A percentile compares a stretch with the other conserved stretches of the same genome.
Conservation (phyloP, 2,329 filamentous ascomycete genomes). For the Aspergillus tubingensis region DNA sequence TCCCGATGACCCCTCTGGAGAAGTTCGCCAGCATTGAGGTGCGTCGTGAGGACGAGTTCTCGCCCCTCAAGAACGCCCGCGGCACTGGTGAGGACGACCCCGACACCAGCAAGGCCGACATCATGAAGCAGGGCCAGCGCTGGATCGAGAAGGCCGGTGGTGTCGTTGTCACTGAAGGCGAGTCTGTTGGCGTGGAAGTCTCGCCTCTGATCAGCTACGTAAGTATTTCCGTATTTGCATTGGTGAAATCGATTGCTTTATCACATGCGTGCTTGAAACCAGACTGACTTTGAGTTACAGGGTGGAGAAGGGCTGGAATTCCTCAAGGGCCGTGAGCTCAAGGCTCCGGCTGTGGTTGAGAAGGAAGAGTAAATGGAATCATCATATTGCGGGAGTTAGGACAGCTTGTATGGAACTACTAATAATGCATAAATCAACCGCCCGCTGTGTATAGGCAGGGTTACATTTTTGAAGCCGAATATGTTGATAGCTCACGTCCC, state of each 20-base stretch:
- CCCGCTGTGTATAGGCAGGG: background rate
- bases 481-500: background rate
- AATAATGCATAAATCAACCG: constrained; percentile 1
- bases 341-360: constrained; percentile 65
- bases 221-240: constrained; percentile 50
- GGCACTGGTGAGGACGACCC: constrained; percentile 90
- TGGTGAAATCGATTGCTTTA: background rate
- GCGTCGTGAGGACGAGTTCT: constrained; percentile 96
- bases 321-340: constrained; percentile 60
- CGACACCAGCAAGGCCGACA: constrained; percentile 87
- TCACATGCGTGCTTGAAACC: background rate
- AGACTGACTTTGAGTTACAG: constrained; percentile 37
- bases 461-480: background rate
- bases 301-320: constrained; percentile 65
- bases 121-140: constrained; percentile 83
- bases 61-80: constrained; percentile 86
- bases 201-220: constrained; percentile 95
- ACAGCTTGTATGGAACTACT: constrained; percentile 1
- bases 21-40: constrained; percentile 98
- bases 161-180: constrained; percentile 65
- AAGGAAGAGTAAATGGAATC: constrained; percentile 50
- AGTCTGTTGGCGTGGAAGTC: constrained; percentile 74
- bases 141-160: constrained; percentile 83
- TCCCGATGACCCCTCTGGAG: constrained; percentile 79
- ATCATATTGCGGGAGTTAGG: background rate